Percentiles rank a stretch among this genome's conserved stretches.
Conservation (phyloP, 2,329 filamentous ascomycete species). For the Fusarium equiseti region DNA sequence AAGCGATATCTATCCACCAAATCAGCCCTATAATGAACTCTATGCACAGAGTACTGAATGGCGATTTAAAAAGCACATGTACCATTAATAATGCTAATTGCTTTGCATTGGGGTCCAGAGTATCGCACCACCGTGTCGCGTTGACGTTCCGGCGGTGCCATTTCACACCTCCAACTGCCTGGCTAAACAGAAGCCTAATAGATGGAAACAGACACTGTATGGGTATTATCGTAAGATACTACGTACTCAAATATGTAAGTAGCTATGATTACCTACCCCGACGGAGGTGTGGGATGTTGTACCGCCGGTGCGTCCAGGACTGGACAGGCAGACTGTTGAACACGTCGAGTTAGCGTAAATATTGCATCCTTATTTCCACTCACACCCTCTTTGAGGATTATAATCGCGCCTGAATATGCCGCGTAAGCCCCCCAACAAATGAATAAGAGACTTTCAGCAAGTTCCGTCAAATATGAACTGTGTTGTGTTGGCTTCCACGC, state of each 20-base stretch:
- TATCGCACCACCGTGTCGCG: neutral
- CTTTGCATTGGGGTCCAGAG: neutral
- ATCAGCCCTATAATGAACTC: conserved; percentile 3
- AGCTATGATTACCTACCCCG: neutral
- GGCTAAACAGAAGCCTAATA: neutral
- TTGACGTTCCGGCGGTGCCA: neutral
- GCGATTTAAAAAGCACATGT: neutral
- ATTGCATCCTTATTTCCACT: too few species aligned
- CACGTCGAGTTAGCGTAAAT: neutral
- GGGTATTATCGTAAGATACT: neutral
- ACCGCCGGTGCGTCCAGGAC: neutral
- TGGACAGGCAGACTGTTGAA: neutral
- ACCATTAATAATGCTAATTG: neutral
- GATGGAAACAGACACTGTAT: neutral
- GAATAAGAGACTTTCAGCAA: neutral
- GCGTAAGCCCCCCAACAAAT: neutral
- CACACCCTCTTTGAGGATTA: neutral
- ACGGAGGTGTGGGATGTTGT: neutral
- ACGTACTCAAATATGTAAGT: neutral
- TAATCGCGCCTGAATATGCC: neutral
- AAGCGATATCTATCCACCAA: conserved; percentile 10
- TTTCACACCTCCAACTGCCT: neutral
- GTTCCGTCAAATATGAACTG: neutral
- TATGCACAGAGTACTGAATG: neutral
- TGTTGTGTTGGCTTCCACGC: neutral